A percentile compares a stretch with the other conserved stretches of the same genome.
These are phyloP conservation scores for Dactylorhiza incarnata DNA, from an alignment of 106 monocot genomes.

Conservation along the genomic window DNA sequence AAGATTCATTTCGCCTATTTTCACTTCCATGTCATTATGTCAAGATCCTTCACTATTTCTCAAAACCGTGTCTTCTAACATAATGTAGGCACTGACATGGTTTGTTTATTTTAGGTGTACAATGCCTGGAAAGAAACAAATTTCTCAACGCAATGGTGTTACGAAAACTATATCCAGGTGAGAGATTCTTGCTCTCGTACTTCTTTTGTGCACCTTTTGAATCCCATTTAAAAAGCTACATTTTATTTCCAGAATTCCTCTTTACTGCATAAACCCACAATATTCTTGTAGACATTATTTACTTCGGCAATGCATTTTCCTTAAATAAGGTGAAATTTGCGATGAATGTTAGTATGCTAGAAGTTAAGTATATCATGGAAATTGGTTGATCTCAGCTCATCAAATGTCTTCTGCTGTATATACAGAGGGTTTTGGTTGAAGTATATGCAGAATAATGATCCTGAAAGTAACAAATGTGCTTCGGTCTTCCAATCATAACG, in stretches of 20 bases:
- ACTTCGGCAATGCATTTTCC: not conserved
- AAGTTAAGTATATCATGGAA: not conserved
- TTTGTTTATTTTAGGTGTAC: constrained; percentile 66
- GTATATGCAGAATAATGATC: not conserved
- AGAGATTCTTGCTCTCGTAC: not conserved
- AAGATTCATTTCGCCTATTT: constrained; percentile 4
- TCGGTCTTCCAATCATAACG: no score
- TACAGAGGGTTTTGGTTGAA: not conserved
- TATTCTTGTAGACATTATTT: not conserved
- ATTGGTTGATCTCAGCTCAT: not conserved
- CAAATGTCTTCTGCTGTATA: not conserved
- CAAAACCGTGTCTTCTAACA: not conserved
- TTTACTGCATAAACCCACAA: not conserved
- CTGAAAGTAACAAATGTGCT: no score
- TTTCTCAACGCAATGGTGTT: constrained; percentile 96
- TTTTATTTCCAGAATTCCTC: not conserved
- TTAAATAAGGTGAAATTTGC: not conserved
- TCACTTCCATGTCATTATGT: not conserved
- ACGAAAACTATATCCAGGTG: constrained; percentile 98
- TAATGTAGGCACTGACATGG: not conserved
- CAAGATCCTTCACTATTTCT: not conserved
- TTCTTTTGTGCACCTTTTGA: not conserved
- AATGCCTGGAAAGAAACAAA: constrained; percentile 93
- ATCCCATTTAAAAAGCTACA: not conserved
- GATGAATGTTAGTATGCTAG: not conserved